Percentiles rank a stretch among this genome's conserved stretches.
Conservation (phyloP, 306 rosid genomes). For the Ochetophila trinervis region DNA sequence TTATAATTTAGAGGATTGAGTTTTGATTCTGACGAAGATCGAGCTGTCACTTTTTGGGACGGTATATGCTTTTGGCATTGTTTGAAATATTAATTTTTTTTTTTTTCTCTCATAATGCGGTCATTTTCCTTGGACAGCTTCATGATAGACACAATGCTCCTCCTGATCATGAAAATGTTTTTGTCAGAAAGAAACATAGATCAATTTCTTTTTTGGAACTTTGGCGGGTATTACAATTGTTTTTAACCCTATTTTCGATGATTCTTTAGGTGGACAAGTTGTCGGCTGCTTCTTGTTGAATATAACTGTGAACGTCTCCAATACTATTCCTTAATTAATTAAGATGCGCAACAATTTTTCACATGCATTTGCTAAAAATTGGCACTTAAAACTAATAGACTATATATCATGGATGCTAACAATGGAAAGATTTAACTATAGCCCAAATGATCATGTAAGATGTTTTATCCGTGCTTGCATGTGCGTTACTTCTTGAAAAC, state of each 20-base stretch:
- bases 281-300: neutral
- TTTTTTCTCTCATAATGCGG: too few species aligned
- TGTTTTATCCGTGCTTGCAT: too few species aligned
- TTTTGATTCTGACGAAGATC: neutral
- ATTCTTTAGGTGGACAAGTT: neutral
- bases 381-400: too few species aligned
- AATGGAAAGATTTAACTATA: too few species aligned
- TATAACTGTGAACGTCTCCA: too few species aligned
- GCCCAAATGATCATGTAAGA: too few species aligned
- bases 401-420: too few species aligned
- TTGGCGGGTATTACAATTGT: slow-evolving; percentile 4
- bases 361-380: too few species aligned
- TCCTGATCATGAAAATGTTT: neutral
- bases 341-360: too few species aligned
- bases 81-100: neutral
- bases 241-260: slow-evolving; percentile 1
- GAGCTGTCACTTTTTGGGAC: neutral
- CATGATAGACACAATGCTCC: neutral
- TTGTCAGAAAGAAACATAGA: too few species aligned
- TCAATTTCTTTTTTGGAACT: neutral
- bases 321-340: too few species aligned
- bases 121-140: neutral
- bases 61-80: neutral
- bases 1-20: neutral
- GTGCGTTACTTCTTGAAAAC: too few species aligned